Percentiles rank a stretch among this genome's conserved stretches.
phyloP scores from a whole-genome alignment of 352 stramenopile genomes.

The Phytophthora pluvialis region DNA sequence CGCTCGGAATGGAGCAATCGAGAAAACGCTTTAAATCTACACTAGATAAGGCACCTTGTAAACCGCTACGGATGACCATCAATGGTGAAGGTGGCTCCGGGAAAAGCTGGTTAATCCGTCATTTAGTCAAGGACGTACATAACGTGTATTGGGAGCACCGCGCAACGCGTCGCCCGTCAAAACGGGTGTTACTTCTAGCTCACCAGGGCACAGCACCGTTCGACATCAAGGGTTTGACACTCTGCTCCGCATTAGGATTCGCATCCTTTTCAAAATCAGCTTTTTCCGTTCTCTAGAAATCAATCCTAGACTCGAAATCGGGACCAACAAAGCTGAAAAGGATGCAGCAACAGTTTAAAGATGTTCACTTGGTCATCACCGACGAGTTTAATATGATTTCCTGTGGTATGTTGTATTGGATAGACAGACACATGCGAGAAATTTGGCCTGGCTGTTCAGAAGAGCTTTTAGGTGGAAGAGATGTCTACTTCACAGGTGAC shows the following conservation, averaged over 20 bases:
- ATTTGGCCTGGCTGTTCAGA: too few relatives aligned
- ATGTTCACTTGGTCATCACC: too few relatives aligned
- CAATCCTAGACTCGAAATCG: too few relatives aligned
- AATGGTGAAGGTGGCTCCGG: not conserved
- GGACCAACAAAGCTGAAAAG: too few relatives aligned
- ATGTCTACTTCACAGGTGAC: too few relatives aligned
- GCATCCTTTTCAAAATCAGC: not conserved
- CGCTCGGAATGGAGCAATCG: not conserved
- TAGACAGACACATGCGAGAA: too few relatives aligned
- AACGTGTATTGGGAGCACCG: constrained; percentile 2
- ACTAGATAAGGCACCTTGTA: not conserved
- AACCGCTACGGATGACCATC: constrained; percentile 1
- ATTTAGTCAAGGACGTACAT: constrained; percentile 10
- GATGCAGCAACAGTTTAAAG: too few relatives aligned
- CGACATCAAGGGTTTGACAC: constrained; percentile 3
- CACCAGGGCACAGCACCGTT: constrained; percentile 7
- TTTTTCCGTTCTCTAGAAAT: constrained; percentile 6
- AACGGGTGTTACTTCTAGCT: constrained; percentile 1
- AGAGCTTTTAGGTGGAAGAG: too few relatives aligned
- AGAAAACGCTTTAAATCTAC: not conserved
- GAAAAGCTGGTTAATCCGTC: constrained; percentile 1
- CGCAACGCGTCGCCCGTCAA: not conserved
- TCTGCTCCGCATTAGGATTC: constrained; percentile 3
- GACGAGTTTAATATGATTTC: too few relatives aligned
- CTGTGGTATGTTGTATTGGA: too few relatives aligned